Conservation (phyloP, 2,329 filamentous ascomycete species). For the Claviceps arundinis region DNA sequence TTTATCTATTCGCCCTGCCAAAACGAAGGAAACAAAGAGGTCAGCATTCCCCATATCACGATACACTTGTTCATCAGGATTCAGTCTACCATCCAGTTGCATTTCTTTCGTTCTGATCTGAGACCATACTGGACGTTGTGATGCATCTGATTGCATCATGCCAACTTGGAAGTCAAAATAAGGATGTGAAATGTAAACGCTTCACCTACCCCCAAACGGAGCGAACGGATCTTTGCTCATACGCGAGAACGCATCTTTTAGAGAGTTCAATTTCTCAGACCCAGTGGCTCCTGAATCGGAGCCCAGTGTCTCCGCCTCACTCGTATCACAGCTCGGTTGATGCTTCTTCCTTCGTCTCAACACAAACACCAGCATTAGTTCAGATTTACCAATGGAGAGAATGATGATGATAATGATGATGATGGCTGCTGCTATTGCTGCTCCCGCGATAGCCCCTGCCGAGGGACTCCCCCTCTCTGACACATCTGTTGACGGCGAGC, state of each 20-base stretch:
- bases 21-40: not conserved
- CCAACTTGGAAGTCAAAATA: no score
- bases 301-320: slow-evolving; percentile 5
- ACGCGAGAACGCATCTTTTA: slow-evolving; percentile 12
- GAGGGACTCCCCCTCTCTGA: slow-evolving; percentile 9
- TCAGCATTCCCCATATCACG: not conserved
- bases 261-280: slow-evolving; percentile 3
- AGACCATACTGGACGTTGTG: no score
- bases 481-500: not conserved
- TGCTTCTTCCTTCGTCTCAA: slow-evolving; percentile 9
- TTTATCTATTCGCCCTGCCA: slow-evolving; percentile 21
- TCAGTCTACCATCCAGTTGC: not conserved
- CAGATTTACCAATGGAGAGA: slow-evolving; percentile 5
- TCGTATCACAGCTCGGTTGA: slow-evolving; percentile 2
- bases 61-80: no score
- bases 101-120: not conserved
- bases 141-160: no score
- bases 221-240: slow-evolving; percentile 24
- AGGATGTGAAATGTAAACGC: not conserved
- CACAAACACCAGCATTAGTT: slow-evolving; percentile 10
- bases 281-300: not conserved
- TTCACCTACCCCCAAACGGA: slow-evolving; percentile 29
- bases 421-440: slow-evolving; percentile 17
- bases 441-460: slow-evolving; percentile 21
- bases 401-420: slow-evolving; percentile 15